Evolutionary conservation across 2,329 filamentous ascomycete genomes (phyloP), one percentile per base, ranked within the genome.

Genomic region (Talaromyces marneffei): DNA sequence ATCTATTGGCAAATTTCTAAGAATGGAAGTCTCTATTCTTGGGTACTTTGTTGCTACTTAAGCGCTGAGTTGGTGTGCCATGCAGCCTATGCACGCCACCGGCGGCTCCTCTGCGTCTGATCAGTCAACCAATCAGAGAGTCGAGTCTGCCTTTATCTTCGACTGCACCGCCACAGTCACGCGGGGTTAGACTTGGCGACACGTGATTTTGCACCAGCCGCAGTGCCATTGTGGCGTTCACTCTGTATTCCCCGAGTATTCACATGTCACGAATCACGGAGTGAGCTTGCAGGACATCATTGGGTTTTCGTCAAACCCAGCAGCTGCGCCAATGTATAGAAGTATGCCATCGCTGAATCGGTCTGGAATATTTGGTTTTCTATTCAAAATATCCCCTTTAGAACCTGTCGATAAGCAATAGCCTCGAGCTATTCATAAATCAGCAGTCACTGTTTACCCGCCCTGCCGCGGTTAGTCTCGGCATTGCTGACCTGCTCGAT

Each of bases 211-310:
- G 10, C 23, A 39, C 23, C 20, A 46, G 56, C 56, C 56, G 48
- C 40, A 18, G 3, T 14, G n/a, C 25, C 39, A 25, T 46, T 58
- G 40, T 37, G 44, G 42, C 55, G 48, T 23, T 35, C n/a, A 14
- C 4, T 18, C 9, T 9, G 8, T 46, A 6, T 9, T 9, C 25
- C 10, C 16, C 10, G 23, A 27, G 14, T 7, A 33, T 33, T 57
- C 55, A 57, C 55, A 57, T 57, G 55, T 40, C 18, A 57, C 4
- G 10, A 46, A 23, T 10, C 33, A 29, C 29, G 16, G 2, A 57
- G 18, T 69, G 63, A 68, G n/a, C n/a, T n/a, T n/a, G n/a, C 64
- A 56, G 7, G 27, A 29, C 14, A 9, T 25, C 20, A 20, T 3
- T 9, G 3, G n/a, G 7, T 27, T 48, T 29, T n/a, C 25, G 14